Conservation (phyloP, 129 eudicot genomes). For the Sambucus nigra region DNA sequence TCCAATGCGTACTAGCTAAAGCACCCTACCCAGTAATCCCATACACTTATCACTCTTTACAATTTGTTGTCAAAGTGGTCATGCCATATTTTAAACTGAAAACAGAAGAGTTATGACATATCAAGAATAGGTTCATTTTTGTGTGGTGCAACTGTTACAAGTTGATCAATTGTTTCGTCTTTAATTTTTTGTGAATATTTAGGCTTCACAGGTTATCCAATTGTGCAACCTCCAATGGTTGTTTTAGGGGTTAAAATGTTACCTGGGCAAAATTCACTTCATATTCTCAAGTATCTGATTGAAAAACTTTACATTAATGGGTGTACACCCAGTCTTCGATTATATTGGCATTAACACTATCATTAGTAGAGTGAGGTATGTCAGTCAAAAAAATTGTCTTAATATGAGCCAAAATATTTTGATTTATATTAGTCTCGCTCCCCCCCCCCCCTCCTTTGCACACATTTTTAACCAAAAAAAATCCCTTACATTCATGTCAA, state of each 20-base stretch:
- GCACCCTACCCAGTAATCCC: too few species aligned
- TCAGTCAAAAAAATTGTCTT: neutral
- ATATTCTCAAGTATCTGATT: slow-evolving; percentile 21
- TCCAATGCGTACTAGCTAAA: too few species aligned
- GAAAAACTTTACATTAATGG: slow-evolving; percentile 61
- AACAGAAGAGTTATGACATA: neutral
- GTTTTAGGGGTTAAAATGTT: slow-evolving; percentile 11
- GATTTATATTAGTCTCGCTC: slow-evolving; percentile 4
- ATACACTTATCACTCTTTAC: too few species aligned
- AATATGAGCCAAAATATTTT: neutral
- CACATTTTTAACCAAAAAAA: neutral
- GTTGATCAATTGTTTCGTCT: neutral
- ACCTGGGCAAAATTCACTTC: slow-evolving; percentile 16
- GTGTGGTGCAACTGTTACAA: slow-evolving; percentile 5
- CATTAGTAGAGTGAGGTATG: slow-evolving; percentile 62
- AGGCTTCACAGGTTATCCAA: slow-evolving; percentile 83
- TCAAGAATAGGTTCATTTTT: neutral
- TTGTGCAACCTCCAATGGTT: slow-evolving; percentile 32
- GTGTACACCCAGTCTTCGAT: slow-evolving; percentile 75
- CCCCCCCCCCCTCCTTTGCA: too few species aligned
- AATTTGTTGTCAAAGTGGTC: neutral
- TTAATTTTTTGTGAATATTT: slow-evolving; percentile 12
- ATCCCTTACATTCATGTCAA: slow-evolving; percentile 35
- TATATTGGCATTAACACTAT: slow-evolving; percentile 57
- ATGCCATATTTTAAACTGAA: neutral